Evolutionary conservation across 2,329 filamentous ascomycete species (phyloP).

Genomic region (Trichoderma sp.): DNA sequence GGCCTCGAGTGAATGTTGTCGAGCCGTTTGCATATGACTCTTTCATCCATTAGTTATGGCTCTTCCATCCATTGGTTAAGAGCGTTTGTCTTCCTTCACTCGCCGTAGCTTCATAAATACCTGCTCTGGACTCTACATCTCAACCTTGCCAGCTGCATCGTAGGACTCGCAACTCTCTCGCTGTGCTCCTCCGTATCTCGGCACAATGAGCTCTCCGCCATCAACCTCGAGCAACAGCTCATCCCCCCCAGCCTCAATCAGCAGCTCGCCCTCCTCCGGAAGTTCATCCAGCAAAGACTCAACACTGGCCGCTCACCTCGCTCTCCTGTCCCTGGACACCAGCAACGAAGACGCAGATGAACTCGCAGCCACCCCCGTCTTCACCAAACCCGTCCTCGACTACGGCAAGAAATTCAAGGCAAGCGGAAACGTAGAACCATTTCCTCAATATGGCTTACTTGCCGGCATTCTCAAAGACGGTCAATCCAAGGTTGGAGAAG

Average conservation of each 20-base stretch:
- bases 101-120: no score
- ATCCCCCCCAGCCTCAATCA: background rate
- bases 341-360: slow-evolving; percentile 19
- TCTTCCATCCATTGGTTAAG: no score
- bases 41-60: no score
- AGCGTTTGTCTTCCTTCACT: no score
- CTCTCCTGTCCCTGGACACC: slow-evolving; percentile 7
- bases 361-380: slow-evolving; percentile 29
- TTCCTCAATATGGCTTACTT: slow-evolving; percentile 33
- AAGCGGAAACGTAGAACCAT: background rate
- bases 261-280: background rate
- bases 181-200: no score
- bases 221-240: background rate
- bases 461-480: slow-evolving; percentile 13
- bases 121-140: no score
- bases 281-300: background rate
- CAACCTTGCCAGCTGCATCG: no score
- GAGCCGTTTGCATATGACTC: background rate
- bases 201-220: no score
- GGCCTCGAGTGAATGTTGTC: slow-evolving; percentile 7
- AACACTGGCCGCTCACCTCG: slow-evolving; percentile 9
- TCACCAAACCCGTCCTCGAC: slow-evolving; percentile 30
- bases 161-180: no score
- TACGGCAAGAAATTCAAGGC: background rate
- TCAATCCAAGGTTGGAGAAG: background rate